phyloP scores from a whole-genome alignment of 2,329 filamentous ascomycete genomes.

The Trichoderma sp. region DNA sequence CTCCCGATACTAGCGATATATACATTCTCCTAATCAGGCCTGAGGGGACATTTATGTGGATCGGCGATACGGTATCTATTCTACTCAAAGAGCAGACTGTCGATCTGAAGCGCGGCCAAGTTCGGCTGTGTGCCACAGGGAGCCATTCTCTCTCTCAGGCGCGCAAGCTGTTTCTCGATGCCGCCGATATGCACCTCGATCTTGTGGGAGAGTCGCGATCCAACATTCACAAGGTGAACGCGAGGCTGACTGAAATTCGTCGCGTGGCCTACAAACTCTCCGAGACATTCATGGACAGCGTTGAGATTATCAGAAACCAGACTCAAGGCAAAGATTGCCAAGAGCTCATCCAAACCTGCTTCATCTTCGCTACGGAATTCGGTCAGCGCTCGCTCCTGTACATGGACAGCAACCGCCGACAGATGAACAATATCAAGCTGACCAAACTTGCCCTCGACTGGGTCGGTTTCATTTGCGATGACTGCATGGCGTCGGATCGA shows the following conservation, averaged over 20 bases:
- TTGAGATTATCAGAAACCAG: constrained; percentile 88
- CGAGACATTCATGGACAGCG: constrained; percentile 98
- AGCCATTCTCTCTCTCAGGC: constrained; percentile 79
- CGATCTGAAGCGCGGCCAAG: constrained; percentile 83
- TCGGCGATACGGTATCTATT: constrained; percentile 73
- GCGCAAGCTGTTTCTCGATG: constrained; percentile 74
- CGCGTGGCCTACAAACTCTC: constrained; percentile 95
- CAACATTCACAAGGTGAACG: constrained; percentile 89
- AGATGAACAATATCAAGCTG: constrained; percentile 96
- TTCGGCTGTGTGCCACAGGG: constrained; percentile 86
- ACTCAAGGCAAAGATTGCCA: constrained; percentile 84
- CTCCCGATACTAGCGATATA: constrained; percentile 71
- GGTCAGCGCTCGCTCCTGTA: constrained; percentile 92
- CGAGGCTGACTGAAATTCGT: constrained; percentile 89
- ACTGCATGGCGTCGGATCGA: constrained; percentile 90
- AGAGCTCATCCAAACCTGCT: constrained; percentile 96
- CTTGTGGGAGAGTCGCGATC: constrained; percentile 90
- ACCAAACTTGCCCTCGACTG: constrained; percentile 93
- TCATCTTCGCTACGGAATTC: constrained; percentile 98
- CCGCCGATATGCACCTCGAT: constrained; percentile 83
- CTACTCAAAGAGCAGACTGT: constrained; percentile 76
- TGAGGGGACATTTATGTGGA: constrained; percentile 79
- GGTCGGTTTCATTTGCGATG: constrained; percentile 97
- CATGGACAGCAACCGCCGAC: constrained; percentile 92
- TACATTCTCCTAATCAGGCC: constrained; percentile 86